Percentiles rank a stretch among this genome's conserved stretches.
phyloP scores from a whole-genome alignment of 1,284 basidiomycete species.

The Puccinia novopanici region DNA sequence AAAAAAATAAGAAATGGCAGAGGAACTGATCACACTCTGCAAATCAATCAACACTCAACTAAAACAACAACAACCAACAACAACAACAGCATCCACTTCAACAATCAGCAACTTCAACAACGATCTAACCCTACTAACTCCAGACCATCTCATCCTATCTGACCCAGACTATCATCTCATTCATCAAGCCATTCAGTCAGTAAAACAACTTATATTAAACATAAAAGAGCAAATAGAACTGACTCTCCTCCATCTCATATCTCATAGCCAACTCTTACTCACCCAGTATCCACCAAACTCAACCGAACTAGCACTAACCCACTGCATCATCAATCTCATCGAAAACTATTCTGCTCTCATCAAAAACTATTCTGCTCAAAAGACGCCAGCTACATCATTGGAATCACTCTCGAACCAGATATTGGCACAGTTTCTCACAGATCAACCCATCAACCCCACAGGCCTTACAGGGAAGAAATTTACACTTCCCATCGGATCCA shows the following conservation, averaged over 20 bases:
- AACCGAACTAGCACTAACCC: background rate
- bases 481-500: constrained; percentile 36
- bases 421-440: constrained; percentile 35
- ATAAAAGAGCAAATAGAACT: too few species aligned
- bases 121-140: background rate
- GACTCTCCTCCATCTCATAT: too few species aligned
- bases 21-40: too few species aligned
- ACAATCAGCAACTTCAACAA: background rate
- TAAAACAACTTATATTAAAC: background rate
- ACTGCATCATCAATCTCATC: background rate
- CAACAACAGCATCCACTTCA: too few species aligned
- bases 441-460: constrained; percentile 25
- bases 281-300: background rate
- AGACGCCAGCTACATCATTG: too few species aligned
- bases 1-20: too few species aligned
- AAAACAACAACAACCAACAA: too few species aligned
- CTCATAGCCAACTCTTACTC: background rate
- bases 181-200: background rate
- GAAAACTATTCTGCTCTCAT: background rate
- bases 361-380: too few species aligned
- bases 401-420: too few species aligned
- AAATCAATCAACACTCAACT: too few species aligned
- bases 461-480: constrained; percentile 22
- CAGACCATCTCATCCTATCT: constrained; percentile 21
- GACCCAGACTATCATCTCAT: background rate